Evolutionary conservation across 768 basidiomycete species (phyloP).

Genomic region (Boletus pseudopeckii): DNA sequence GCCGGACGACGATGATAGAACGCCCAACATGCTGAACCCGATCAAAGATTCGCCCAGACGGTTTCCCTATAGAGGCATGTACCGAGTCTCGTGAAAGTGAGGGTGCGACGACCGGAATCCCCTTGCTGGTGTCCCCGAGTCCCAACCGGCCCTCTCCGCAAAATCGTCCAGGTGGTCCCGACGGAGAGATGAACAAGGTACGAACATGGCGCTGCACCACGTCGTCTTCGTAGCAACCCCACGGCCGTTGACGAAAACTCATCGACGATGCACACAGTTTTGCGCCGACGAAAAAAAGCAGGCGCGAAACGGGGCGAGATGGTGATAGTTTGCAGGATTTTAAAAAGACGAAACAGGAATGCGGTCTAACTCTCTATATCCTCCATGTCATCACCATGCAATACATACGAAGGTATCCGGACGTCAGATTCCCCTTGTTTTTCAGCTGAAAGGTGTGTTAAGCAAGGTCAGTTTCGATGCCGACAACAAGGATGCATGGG

Average conservation of each 20-base stretch:
- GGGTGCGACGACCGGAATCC: background rate
- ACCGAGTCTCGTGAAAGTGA: too few relatives aligned
- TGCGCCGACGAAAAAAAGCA: background rate
- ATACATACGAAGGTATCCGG: conserved; percentile 22
- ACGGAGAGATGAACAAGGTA: background rate
- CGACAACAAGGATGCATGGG: background rate
- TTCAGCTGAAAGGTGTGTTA: conserved; percentile 49
- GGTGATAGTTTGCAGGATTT: background rate
- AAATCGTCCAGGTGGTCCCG: background rate
- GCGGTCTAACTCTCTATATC: conserved; percentile 11
- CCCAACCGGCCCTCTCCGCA: too few relatives aligned
- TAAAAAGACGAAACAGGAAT: background rate
- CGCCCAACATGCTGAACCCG: too few relatives aligned
- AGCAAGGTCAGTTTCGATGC: background rate
- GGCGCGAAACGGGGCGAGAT: too few relatives aligned
- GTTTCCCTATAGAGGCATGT: too few relatives aligned
- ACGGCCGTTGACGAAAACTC: too few relatives aligned
- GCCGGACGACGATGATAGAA: too few relatives aligned
- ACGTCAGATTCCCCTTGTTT: conserved; percentile 54
- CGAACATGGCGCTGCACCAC: background rate
- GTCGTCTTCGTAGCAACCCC: background rate
- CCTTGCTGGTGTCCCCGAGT: background rate
- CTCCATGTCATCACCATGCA: conserved; percentile 4
- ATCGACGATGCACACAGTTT: too few relatives aligned
- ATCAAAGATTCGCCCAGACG: too few relatives aligned